phyloP scores from a whole-genome alignment of 495 filamentous ascomycete species.

The Pyronema domesticum region DNA sequence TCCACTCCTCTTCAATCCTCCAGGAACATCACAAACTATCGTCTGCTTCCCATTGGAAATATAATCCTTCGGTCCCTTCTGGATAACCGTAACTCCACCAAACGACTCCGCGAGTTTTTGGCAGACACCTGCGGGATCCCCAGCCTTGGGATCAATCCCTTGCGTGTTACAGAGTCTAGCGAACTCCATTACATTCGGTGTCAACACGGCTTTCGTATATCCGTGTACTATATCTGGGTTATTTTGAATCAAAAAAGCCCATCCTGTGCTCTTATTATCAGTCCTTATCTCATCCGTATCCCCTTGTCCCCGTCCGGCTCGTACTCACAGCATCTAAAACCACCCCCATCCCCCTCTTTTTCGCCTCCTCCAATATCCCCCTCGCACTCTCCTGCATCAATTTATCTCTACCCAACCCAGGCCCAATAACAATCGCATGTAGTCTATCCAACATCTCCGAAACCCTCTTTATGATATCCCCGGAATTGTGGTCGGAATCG shows the following conservation, averaged over 20 bases:
- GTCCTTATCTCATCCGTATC: neutral
- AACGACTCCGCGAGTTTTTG: conserved; percentile 56
- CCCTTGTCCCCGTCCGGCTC: neutral
- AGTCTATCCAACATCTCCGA: conserved; percentile 66
- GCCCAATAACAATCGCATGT: conserved; percentile 85
- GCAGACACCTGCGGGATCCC: conserved; percentile 41
- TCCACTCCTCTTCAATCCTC: conserved; percentile 76
- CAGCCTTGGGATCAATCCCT: conserved; percentile 29
- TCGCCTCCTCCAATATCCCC: conserved; percentile 61
- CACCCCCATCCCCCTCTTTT: conserved; percentile 53
- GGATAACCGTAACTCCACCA: conserved; percentile 74
- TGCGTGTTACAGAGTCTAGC: conserved; percentile 51
- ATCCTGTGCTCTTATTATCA: conserved; percentile 37
- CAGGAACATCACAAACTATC: conserved; percentile 51
- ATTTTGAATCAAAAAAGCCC: conserved; percentile 60
- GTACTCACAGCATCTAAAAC: conserved; percentile 54
- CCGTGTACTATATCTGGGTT: conserved; percentile 61
- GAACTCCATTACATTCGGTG: conserved; percentile 91
- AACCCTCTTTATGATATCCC: conserved; percentile 46
- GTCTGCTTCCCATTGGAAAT: conserved; percentile 69
- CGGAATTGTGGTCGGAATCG: conserved; percentile 27
- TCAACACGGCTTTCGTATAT: conserved; percentile 72
- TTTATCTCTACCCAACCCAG: conserved; percentile 73
- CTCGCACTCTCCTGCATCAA: conserved; percentile 79
- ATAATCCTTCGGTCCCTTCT: conserved; percentile 74